Evolutionary conservation across 176 grass and related monocot genomes (phyloP), one percentile per base, ranked within the genome.

Genomic region (Avena insularis): DNA sequence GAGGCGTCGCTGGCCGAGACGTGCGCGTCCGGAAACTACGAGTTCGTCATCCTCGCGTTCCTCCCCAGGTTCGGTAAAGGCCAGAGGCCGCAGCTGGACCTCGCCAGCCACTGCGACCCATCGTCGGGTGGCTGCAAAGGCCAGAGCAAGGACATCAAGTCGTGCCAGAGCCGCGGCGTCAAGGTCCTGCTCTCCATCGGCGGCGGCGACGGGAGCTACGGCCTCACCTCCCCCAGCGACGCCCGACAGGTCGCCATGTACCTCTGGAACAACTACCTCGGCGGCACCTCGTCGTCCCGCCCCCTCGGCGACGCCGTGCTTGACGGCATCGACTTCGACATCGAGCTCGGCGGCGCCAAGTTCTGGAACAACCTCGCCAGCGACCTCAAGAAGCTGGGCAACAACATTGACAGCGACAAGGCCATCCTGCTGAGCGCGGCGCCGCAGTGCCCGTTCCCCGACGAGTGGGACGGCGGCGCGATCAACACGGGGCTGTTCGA

Each of bases 321-420:
- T 12, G 89, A 95, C 14, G 94, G 91, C 56, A 83, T 95, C 75
- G 94, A 95, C 87, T 95, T 95, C 54, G 91, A 95, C 87, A 95
- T 95, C 79, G 94, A 95, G 87, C 72, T 65, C 5, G 94, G 93
- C 8, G 62, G 87, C 8, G 21, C 69, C 23, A 86, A 84, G 71
- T 87, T 93, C 89, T 95, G 90, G 55, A 79, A 77, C 54, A 69
- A 66, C 43, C 81, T 95, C 35, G 91, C 91, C 20, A 84, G 85
- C 4, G 79, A 76, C 45, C 91, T 96, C 10, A 88, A 87, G 58
- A 79, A 63, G 40, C 71, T 89, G 71, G 90, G 73, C 59, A 91
- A 56, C 56, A 75, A 69, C 9, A 81, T 79, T 25, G 54, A 76
- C 9, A 59, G 74, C 20, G 47, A 71, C 31, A 87, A 70, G 58